A percentile compares a stretch with the other conserved stretches of the same genome.
Conservation (phyloP, 441 rosid species). For the Euphorbia schlechtendalii region DNA sequence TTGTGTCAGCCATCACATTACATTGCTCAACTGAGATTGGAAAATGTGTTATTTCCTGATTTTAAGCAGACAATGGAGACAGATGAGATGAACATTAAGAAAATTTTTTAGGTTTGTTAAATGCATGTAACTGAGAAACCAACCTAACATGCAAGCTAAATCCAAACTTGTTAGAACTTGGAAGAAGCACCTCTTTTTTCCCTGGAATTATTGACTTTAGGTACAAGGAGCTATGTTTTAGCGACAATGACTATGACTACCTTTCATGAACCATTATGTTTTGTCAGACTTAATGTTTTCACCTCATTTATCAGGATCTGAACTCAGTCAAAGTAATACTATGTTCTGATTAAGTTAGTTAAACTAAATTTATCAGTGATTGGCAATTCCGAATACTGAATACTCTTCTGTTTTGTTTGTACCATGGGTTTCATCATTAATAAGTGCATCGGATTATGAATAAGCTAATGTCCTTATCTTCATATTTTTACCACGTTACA, state of each 20-base stretch:
- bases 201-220: slow-evolving; percentile 11
- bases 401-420: not conserved
- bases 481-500: not conserved
- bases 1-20: not conserved
- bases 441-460: not conserved
- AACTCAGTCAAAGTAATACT: slow-evolving; percentile 12
- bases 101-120: not conserved
- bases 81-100: not conserved
- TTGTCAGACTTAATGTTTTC: slow-evolving; percentile 17
- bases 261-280: slow-evolving; percentile 21
- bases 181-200: too few relatives aligned
- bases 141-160: slow-evolving; percentile 8
- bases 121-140: slow-evolving; percentile 10
- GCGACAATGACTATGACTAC: slow-evolving; percentile 26
- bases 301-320: slow-evolving; percentile 9
- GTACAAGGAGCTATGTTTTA: slow-evolving; percentile 12
- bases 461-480: not conserved
- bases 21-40: not conserved
- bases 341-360: slow-evolving; percentile 13
- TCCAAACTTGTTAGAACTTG: not conserved
- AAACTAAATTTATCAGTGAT: slow-evolving; percentile 7
- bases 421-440: not conserved
- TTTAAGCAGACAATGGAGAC: too few relatives aligned
- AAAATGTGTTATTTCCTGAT: too few relatives aligned
- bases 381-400: not conserved